Evolutionary conservation across 306 rosid genomes (phyloP).

Genomic region (Prunus dulcis): DNA sequence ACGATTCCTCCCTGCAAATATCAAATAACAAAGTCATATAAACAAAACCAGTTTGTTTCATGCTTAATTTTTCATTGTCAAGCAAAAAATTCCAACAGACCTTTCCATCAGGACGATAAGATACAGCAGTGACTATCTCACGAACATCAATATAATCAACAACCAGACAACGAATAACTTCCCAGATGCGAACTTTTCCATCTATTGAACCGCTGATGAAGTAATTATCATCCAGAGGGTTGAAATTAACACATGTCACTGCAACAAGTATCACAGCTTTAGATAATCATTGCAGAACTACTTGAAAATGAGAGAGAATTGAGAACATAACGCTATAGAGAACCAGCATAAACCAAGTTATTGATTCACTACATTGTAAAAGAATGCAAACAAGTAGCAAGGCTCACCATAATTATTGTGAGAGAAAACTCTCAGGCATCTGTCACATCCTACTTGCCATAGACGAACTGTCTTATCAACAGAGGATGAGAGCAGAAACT

Average conservation of each 20-base stretch:
- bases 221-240: conserved; percentile 66
- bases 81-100: conserved; percentile 32
- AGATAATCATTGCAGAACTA: conserved; percentile 15
- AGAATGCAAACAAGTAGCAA: conserved; percentile 1
- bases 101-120: conserved; percentile 76
- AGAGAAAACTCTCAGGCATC: conserved; percentile 61
- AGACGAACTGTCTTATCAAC: conserved; percentile 79
- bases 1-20: conserved; percentile 74
- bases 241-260: conserved; percentile 82
- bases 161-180: conserved; percentile 64
- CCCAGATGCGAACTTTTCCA: conserved; percentile 98
- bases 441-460: conserved; percentile 69
- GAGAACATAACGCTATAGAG: conserved; percentile 2
- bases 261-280: conserved; percentile 39
- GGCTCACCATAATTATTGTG: conserved; percentile 80
- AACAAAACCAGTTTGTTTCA: conserved; percentile 5
- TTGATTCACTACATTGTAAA: background rate
- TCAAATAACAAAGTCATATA: conserved; percentile 15
- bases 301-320: background rate
- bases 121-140: conserved; percentile 88
- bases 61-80: background rate
- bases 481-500: conserved; percentile 85
- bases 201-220: conserved; percentile 93
- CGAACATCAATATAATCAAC: conserved; percentile 72
- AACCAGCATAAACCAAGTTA: conserved; percentile 23